A percentile compares a stretch with the other conserved stretches of the same genome.
Conservation (phyloP, 2,329 filamentous ascomycete species). For the Xenoacremonium recifei region DNA sequence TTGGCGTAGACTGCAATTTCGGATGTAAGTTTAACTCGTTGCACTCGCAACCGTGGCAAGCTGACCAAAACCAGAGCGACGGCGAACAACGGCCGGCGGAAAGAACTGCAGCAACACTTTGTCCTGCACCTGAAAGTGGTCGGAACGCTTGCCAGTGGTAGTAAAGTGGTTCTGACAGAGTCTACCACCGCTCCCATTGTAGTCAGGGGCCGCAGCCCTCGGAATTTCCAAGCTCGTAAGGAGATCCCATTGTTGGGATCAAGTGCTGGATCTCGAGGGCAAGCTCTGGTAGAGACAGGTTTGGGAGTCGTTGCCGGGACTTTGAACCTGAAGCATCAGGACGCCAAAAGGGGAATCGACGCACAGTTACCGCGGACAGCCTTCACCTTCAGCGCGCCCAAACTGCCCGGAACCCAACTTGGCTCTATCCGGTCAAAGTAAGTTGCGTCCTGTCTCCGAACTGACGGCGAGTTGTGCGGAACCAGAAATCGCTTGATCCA, state of each 20-base stretch:
- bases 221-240: constrained; percentile 93
- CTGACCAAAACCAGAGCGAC: constrained; percentile 62
- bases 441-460: constrained; percentile 29
- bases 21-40: constrained; percentile 58
- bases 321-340: constrained; percentile 52
- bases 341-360: constrained; percentile 51
- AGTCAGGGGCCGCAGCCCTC: constrained; percentile 85
- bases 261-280: constrained; percentile 74
- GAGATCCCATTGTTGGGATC: constrained; percentile 83
- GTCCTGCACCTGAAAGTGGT: constrained; percentile 83
- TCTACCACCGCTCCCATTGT: constrained; percentile 88
- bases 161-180: constrained; percentile 78
- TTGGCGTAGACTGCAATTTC: constrained; percentile 90
- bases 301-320: constrained; percentile 60
- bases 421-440: constrained; percentile 58
- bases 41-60: neutral
- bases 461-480: neutral
- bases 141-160: constrained; percentile 79
- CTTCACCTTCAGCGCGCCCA: constrained; percentile 59
- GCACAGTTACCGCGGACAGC: constrained; percentile 55
- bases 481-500: neutral
- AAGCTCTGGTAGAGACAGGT: constrained; percentile 65
- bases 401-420: constrained; percentile 53
- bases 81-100: constrained; percentile 90
- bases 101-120: constrained; percentile 96